Evolutionary conservation across 2,329 filamentous ascomycete genomes (phyloP).

Genomic region (Proliferodiscus dingleyae): DNA sequence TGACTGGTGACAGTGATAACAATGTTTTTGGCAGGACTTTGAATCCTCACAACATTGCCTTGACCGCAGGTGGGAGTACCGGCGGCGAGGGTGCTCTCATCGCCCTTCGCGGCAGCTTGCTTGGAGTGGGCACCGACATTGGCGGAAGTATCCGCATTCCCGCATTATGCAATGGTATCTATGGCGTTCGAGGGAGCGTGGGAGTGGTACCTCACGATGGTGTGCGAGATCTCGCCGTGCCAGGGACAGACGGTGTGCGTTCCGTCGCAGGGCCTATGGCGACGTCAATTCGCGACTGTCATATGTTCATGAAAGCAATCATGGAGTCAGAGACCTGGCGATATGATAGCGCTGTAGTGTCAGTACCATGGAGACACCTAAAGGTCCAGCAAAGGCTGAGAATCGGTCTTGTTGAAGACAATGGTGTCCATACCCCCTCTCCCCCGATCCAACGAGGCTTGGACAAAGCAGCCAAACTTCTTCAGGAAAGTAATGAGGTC

Average conservation of each 20-base stretch:
- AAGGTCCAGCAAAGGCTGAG: conserved; percentile 31
- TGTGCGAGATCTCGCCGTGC: conserved; percentile 46
- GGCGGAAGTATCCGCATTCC: conserved; percentile 20
- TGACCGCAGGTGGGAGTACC: conserved; percentile 80
- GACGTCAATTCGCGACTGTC: conserved; percentile 36
- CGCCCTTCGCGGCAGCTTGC: conserved; percentile 32
- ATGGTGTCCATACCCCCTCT: conserved; percentile 44
- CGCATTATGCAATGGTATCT: conserved; percentile 43
- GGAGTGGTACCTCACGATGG: conserved; percentile 28
- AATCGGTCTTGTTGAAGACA: conserved; percentile 45
- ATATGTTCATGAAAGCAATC: conserved; percentile 39
- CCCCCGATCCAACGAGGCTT: conserved; percentile 46
- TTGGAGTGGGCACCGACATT: conserved; percentile 37
- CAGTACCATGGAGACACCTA: conserved; percentile 42
- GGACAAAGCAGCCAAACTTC: conserved; percentile 34
- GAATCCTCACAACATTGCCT: conserved; percentile 73
- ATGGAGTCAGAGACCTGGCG: conserved; percentile 39
- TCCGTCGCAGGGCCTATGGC: conserved; percentile 43
- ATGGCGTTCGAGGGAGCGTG: conserved; percentile 32
- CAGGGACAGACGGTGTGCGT: conserved; percentile 44
- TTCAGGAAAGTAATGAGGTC: conserved; percentile 38
- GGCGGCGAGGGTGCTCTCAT: conserved; percentile 10
- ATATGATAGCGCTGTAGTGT: conserved; percentile 33
- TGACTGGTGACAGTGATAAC: conserved; percentile 32
- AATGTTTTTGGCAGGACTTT: conserved; percentile 71